Base-by-base conservation (phyloP, 345 rosid genomes). In the Sapria himalayana region DNA sequence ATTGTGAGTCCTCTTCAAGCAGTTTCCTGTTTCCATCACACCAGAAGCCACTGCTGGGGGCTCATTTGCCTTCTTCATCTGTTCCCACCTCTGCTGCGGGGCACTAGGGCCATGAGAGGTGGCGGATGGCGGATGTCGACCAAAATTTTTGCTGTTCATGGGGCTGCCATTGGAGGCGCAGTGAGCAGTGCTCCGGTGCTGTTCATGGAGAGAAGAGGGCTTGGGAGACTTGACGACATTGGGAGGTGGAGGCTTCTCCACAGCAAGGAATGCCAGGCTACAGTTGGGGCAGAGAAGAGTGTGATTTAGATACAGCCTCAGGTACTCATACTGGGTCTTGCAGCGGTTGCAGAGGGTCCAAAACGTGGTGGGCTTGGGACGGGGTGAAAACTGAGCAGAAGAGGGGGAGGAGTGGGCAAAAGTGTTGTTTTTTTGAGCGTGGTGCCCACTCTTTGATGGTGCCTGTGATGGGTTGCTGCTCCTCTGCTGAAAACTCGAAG, bases 331-430 rank as follows among this genome's bases (percentile, higher is more conserved):
- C 23, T 74, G 94, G 3, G 80, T 76, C 62, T 49, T 67, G 72
- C 98, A 89, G 22, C 47, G 49, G 36, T 54, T 62, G 55, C 98
- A 89, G 25, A 63, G 54, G 33, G 98, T 89, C 98, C 98, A 82
- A 46, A 89, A 82, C 19, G 98, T 89, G 16, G 49, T 60, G 35
- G 65, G 54, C 40, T 63, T 68, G 43, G 33, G 60, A 50, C 13
- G 17, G 7, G 74, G 23, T 49, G 65, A 41, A 7, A 62, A 10
- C 22, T 46, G 45, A 46, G 11, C 56, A 4, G 50, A 24, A 24
- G 71, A 8, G 6, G n/a, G 55, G 42, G 43, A 44, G 18, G 43
- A 64, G 17, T 2, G 63, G 32, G 12, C 39, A 59, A 9, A 41
- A 11, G 42, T 27, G 31, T 48, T 49, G 34, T 36, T 54, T 37